Evolutionary conservation across 2,329 filamentous ascomycete species (phyloP), one percentile per base, ranked within the genome.

Genomic region (Beauveria asiatica): DNA sequence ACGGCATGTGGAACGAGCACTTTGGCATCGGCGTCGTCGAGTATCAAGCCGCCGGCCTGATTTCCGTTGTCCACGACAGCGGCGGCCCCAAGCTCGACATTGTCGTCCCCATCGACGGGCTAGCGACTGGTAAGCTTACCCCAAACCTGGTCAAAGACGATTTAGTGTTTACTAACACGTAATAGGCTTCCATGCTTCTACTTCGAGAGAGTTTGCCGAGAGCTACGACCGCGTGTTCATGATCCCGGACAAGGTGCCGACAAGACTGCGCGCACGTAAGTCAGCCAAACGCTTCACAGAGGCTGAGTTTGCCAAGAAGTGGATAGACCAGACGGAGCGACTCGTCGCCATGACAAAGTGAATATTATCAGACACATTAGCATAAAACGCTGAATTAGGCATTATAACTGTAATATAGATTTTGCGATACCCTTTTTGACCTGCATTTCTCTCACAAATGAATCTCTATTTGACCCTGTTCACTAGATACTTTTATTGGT

Each of bases 1-100:
- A 99, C 67, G 91, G 89, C 69, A 99, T 99, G 94, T 99, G 94
- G 93, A 97, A 97, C 72, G 94, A 99, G 76, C 94, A 99, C 73
- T 99, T 99, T 71, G 94, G 94, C 23, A 99, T 99, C 62, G 94
- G 94, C 1, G 92, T 97, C 17, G 94, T 99, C 45, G 94, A 99
- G 77, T 99, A 97, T 70, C 92, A 97, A 71, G 94, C 94, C 4
- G 94, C 94, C 0, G 94, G 94, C 1, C 78, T 99, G 61, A 92
- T 99, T 61, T 86, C 88, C 5, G 92, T 99, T 0, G 94, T 97
- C 9, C 94, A 99, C 68, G 81, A 97, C 73, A 94, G 89, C 55
- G 94, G 93, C 9, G 94, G 94, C 0, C 94, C 94, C 2, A 96
- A 94, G 74, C 75, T 91, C 63, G 94, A 99, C 70, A 99, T 99